phyloP scores from a whole-genome alignment of 2,329 filamentous ascomycete species.

The Talaromyces piceae region DNA sequence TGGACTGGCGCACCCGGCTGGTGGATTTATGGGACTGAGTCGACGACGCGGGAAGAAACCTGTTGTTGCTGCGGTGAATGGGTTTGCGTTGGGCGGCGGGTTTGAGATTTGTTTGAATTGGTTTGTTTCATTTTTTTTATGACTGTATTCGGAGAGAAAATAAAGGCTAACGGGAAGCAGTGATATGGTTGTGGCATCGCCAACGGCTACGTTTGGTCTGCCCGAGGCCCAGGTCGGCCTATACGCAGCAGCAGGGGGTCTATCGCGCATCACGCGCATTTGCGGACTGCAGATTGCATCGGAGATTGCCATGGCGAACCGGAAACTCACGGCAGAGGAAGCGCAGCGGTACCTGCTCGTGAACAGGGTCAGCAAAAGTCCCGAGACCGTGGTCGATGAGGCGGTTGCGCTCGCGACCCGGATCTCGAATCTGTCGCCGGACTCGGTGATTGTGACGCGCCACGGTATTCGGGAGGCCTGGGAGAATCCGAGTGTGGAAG shows the following conservation, averaged over 20 bases:
- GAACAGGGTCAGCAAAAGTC: constrained; percentile 51
- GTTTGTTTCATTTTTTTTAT: constrained; percentile 25
- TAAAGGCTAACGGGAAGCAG: constrained; percentile 24
- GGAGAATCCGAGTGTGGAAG: constrained; percentile 60
- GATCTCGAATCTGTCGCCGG: constrained; percentile 63
- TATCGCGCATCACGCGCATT: constrained; percentile 60
- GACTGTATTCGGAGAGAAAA: not conserved
- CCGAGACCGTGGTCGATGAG: constrained; percentile 21
- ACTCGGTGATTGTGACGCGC: constrained; percentile 66
- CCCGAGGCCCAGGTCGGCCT: constrained; percentile 66
- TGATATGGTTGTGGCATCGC: constrained; percentile 60
- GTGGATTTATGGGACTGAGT: constrained; percentile 51
- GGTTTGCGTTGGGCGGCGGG: constrained; percentile 66
- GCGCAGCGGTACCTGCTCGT: constrained; percentile 62
- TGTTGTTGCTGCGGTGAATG: constrained; percentile 71
- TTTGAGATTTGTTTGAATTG: constrained; percentile 91
- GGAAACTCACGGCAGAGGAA: constrained; percentile 52
- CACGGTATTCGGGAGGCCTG: constrained; percentile 65
- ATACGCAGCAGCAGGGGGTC: constrained; percentile 61
- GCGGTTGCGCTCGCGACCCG: constrained; percentile 55
- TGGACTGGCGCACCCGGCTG: constrained; percentile 31
- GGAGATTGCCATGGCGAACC: constrained; percentile 63
- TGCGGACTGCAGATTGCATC: constrained; percentile 61
- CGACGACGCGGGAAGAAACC: constrained; percentile 59
- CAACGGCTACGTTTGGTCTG: constrained; percentile 55